phyloP scores from a whole-genome alignment of 768 basidiomycete species.

The Leccinum disarticulatum region DNA sequence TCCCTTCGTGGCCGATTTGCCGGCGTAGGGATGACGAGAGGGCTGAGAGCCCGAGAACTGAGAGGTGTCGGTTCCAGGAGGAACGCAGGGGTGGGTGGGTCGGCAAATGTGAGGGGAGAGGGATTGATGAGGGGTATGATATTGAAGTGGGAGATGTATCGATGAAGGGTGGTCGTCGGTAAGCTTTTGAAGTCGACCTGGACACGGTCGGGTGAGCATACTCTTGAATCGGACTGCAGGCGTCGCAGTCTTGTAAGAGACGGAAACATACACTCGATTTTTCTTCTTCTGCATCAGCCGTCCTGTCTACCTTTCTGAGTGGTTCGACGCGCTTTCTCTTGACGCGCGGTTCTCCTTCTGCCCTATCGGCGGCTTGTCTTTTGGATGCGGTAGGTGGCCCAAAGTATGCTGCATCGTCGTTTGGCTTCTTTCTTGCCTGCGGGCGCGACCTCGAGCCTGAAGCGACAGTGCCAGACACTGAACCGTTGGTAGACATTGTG shows the following conservation, averaged over 20 bases:
- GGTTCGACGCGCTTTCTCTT: slow-evolving; percentile 72
- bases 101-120: slow-evolving; percentile 61
- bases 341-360: slow-evolving; percentile 69
- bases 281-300: slow-evolving; percentile 31
- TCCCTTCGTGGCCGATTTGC: slow-evolving; percentile 76
- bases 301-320: slow-evolving; percentile 38
- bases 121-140: slow-evolving; percentile 70
- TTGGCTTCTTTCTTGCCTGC: slow-evolving; percentile 61
- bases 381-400: slow-evolving; percentile 61
- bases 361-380: slow-evolving; percentile 63
- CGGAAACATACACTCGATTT: slow-evolving; percentile 30
- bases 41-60: slow-evolving; percentile 51
- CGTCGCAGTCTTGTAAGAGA: slow-evolving; percentile 1
- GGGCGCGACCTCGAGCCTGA: slow-evolving; percentile 59
- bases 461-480: slow-evolving; percentile 24
- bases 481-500: slow-evolving; percentile 28
- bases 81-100: slow-evolving; percentile 67
- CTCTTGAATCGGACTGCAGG: background rate
- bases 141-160: slow-evolving; percentile 73
- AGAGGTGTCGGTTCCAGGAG: slow-evolving; percentile 52
- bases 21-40: slow-evolving; percentile 47
- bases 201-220: slow-evolving; percentile 13
- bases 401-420: slow-evolving; percentile 71
- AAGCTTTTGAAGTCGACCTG: slow-evolving; percentile 79
- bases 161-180: slow-evolving; percentile 62